A percentile compares a stretch with the other conserved stretches of the same genome.
phyloP scores from a whole-genome alignment of 2,329 filamentous ascomycete genomes.

The Thielaviopsis cerberus region DNA sequence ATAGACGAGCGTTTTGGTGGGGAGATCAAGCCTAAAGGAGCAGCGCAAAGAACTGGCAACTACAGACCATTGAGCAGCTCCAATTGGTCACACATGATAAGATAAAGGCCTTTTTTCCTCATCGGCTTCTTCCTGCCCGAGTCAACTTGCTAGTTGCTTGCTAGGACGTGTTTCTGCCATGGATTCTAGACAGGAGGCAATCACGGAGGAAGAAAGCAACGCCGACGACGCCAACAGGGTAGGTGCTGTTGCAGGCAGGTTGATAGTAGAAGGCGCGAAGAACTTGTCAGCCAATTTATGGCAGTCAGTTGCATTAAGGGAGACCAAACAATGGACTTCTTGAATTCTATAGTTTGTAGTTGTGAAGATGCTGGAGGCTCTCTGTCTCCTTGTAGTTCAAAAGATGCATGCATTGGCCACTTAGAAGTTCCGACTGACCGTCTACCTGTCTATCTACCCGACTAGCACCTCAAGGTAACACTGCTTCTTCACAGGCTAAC shows the following conservation, averaged over 20 bases:
- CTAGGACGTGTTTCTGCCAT: not conserved
- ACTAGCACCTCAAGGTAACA: not conserved
- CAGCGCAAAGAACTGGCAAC: not conserved
- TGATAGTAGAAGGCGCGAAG: not conserved
- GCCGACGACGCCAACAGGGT: not conserved
- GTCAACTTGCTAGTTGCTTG: not conserved
- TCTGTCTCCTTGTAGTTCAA: not conserved
- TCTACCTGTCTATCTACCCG: not conserved
- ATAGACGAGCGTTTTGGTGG: not conserved
- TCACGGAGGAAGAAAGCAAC: not conserved
- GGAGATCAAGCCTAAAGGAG: not conserved
- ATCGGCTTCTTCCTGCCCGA: not conserved
- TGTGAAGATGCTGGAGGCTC: not conserved
- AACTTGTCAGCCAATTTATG: too few species aligned
- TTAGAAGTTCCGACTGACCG: not conserved
- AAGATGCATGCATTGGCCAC: not conserved
- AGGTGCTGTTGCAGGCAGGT: not conserved
- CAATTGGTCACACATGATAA: slow-evolving; percentile 9
- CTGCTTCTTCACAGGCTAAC: not conserved
- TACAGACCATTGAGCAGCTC: not conserved
- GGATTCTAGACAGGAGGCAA: not conserved
- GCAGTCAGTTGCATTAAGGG: too few species aligned
- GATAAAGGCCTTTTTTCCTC: slow-evolving; percentile 6
- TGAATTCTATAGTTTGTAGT: not conserved
- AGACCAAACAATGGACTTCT: too few species aligned